Evolutionary conservation across 1,284 basidiomycete genomes (phyloP), one percentile per base, ranked within the genome.

Genomic region (Fereydounia khargensis): DNA sequence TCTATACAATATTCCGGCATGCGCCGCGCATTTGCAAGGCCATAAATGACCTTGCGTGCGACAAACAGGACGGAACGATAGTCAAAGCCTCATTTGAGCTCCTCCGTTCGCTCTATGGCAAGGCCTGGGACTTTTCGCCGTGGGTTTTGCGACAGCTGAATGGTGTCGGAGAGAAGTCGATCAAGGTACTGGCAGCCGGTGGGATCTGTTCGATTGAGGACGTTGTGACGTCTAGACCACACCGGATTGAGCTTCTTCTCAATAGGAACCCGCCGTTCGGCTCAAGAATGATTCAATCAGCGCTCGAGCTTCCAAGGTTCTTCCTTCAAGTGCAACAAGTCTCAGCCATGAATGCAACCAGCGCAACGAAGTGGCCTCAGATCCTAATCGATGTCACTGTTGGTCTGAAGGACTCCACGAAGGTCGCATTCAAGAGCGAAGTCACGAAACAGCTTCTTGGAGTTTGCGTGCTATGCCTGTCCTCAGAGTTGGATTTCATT

Each of bases 121-220:
- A 85, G 65, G 84, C 86, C 36, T 91, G 88, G 88, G 88, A 91
- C 64, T 87, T 88, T 65, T 79, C 87, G 27, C 85, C 88, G 11
- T 79, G 84, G 17, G 86, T 89, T 13, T 79, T 91, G 45, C 82
- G 85, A 39, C 88, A 91, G 68, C 81, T 91, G 36, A 85, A 87
- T 35, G 82, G 55, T 18, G 85, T 91, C 37, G 88, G 88, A 31
- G 87, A 89, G 67, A 89, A 88, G 81, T 88, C 57, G 10, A 52
- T 62, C 42, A 65, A 61, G 23, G 53, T 50, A 7, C 46, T 70
- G 21, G 57, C 67, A 2, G 46, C 39, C 6, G 58, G 57, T 3
- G 65, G 65, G 18, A 39, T 70, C 28, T 37, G 36, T 7, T 55
- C 49, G 2, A 48, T 60, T 41, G 31, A 42, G 17, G 45, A 39